phyloP scores from a whole-genome alignment of 352 stramenopile species.

The Saprolegnia diclina region DNA sequence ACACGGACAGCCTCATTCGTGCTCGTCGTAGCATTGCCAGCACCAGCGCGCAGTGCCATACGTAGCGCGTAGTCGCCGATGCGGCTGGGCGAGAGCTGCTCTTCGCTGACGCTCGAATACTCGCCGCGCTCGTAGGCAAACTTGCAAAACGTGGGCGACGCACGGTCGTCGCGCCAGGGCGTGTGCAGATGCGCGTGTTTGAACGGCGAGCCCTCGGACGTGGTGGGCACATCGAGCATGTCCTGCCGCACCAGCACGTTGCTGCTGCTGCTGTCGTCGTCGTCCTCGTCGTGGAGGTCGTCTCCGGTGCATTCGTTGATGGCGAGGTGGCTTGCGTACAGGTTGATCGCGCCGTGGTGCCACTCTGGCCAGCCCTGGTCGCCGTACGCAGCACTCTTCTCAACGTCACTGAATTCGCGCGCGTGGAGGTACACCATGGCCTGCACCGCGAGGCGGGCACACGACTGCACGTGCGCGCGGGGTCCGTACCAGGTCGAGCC shows the following conservation, averaged over 20 bases:
- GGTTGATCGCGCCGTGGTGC: slow-evolving; percentile 13
- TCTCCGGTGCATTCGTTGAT: not conserved
- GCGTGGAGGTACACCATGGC: slow-evolving; percentile 6
- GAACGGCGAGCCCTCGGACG: not conserved
- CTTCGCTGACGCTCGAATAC: not conserved
- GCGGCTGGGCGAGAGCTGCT: not conserved
- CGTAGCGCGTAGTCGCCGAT: not conserved
- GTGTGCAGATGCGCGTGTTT: slow-evolving; percentile 11
- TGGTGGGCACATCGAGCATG: slow-evolving; percentile 2
- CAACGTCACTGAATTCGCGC: slow-evolving; percentile 2
- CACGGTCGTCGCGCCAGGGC: not conserved
- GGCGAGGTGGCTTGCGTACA: slow-evolving; percentile 8
- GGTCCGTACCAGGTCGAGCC: slow-evolving; percentile 24
- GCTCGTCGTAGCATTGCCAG: too few species aligned
- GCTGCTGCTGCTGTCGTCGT: not conserved
- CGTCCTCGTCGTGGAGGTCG: not conserved
- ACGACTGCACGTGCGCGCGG: not conserved
- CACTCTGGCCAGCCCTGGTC: slow-evolving; percentile 18
- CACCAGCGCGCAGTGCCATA: not conserved
- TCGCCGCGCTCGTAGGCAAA: not conserved
- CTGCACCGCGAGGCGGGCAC: slow-evolving; percentile 3
- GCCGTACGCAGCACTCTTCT: slow-evolving; percentile 19
- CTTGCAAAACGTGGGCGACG: not conserved
- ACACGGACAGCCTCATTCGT: not conserved
- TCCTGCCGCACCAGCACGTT: not conserved